These are phyloP conservation scores for Aspergillus sergii DNA, from an alignment of 2,329 filamentous ascomycete species.

Conservation along the genomic window DNA sequence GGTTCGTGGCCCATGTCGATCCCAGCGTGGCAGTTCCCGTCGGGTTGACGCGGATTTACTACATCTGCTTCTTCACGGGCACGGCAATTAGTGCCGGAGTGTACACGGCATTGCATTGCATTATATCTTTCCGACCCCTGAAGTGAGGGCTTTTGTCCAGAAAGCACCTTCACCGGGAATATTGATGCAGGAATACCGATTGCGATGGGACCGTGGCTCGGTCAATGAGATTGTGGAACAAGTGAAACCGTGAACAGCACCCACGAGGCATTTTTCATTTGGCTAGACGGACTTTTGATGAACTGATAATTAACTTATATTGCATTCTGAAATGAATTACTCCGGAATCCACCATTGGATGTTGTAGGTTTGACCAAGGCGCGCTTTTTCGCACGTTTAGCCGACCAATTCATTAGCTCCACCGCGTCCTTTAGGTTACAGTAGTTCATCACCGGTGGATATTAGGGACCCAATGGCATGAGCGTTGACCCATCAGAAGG, in stretches of 20 bases:
- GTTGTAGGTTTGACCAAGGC: no score
- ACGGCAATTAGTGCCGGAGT: constrained; percentile 1
- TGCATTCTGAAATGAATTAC: neutral
- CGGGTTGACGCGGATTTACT: neutral
- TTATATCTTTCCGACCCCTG: neutral
- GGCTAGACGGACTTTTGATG: neutral
- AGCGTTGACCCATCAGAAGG: neutral
- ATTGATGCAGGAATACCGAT: constrained; percentile 6
- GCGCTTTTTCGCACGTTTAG: no score
- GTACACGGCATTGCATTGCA: neutral
- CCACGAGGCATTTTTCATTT: neutral
- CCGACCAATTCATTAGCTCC: no score
- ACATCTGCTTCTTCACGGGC: constrained; percentile 4
- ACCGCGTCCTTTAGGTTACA: no score
- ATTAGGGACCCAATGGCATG: neutral
- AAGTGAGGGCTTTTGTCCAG: neutral
- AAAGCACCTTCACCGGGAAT: neutral
- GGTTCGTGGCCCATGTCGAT: constrained; percentile 6
- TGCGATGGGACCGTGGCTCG: neutral
- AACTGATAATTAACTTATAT: neutral
- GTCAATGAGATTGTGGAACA: neutral
- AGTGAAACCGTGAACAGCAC: neutral
- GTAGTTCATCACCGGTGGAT: neutral
- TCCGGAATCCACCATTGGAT: no score
- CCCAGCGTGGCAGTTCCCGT: neutral